A percentile compares a stretch with the other conserved stretches of the same genome.
phyloP scores from a whole-genome alignment of 2,329 filamentous ascomycete genomes.

The Pseudocercospora pini-densiflorae region DNA sequence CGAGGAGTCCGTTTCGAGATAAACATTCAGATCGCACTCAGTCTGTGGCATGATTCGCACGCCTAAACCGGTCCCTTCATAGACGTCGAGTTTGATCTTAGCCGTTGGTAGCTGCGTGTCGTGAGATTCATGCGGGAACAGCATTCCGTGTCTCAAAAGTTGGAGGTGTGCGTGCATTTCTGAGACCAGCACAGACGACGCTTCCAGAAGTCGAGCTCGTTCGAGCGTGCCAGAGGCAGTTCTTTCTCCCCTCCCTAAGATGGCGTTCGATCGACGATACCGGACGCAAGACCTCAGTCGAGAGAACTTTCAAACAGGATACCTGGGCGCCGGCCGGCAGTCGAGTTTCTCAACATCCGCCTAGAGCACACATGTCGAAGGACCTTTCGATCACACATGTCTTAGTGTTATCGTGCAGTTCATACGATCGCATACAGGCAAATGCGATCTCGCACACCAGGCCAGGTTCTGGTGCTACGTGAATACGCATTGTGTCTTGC shows the following conservation, averaged over 20 bases:
- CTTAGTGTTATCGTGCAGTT: neutral
- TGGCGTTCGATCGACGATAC: neutral
- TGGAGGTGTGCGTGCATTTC: too few species aligned
- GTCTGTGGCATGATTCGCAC: neutral
- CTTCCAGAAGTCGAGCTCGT: too few species aligned
- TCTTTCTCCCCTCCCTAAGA: neutral
- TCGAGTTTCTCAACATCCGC: too few species aligned
- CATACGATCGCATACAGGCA: too few species aligned
- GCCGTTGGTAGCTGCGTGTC: neutral
- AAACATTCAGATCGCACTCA: neutral
- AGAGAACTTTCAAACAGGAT: neutral
- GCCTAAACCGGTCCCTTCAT: neutral
- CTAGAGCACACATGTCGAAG: neutral
- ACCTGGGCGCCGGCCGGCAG: neutral
- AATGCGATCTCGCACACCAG: neutral
- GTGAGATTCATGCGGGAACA: too few species aligned
- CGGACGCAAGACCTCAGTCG: too few species aligned
- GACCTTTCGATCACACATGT: neutral
- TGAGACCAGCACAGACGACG: too few species aligned
- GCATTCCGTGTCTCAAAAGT: neutral
- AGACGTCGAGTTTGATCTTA: neutral
- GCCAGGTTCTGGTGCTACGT: neutral
- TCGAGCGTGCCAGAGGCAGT: neutral
- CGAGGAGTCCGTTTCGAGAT: neutral
- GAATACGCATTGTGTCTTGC: neutral